Percentiles rank a stretch among this genome's conserved stretches.
Evolutionary conservation across 805 yeast genomes (phyloP).

Genomic region (Maudiozyma turicensis): DNA sequence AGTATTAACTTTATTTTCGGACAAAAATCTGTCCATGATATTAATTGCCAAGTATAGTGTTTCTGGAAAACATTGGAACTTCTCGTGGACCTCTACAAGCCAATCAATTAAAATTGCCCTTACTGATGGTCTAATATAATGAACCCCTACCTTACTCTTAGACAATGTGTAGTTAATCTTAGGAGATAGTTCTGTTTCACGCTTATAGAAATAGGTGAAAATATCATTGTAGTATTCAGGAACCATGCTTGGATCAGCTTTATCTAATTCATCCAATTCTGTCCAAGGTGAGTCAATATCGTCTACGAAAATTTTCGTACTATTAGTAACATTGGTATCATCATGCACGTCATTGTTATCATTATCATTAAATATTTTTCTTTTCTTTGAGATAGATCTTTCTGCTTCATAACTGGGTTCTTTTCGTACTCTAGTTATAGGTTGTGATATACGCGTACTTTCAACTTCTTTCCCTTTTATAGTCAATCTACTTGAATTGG

Average conservation of each 20-base stretch:
- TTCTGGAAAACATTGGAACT: slow-evolving; percentile 77
- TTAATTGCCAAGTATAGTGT: slow-evolving; percentile 76
- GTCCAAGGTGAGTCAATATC: slow-evolving; percentile 15
- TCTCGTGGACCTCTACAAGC: slow-evolving; percentile 81
- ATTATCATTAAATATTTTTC: slow-evolving; percentile 5
- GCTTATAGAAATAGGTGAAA: slow-evolving; percentile 60
- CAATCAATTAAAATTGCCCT: slow-evolving; percentile 86
- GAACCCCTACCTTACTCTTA: slow-evolving; percentile 34
- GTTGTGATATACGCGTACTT: not conserved
- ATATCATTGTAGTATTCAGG: slow-evolving; percentile 83
- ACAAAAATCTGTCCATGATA: slow-evolving; percentile 79
- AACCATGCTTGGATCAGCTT: slow-evolving; percentile 77
- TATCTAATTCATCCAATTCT: slow-evolving; percentile 61
- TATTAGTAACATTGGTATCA: not conserved
- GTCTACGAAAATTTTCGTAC: not conserved
- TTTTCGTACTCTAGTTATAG: slow-evolving; percentile 1
- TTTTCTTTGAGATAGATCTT: slow-evolving; percentile 1
- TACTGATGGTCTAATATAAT: slow-evolving; percentile 67
- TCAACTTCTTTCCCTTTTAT: not conserved
- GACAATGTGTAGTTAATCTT: slow-evolving; percentile 51
- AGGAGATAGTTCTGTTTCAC: slow-evolving; percentile 62
- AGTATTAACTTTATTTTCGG: slow-evolving; percentile 61
- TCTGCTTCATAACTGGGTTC: not conserved
- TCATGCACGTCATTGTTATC: slow-evolving; percentile 16
- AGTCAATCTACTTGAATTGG: not conserved